These are phyloP conservation scores for Collybia sordida DNA, from an alignment of 768 basidiomycete genomes.

Conservation along the genomic window DNA sequence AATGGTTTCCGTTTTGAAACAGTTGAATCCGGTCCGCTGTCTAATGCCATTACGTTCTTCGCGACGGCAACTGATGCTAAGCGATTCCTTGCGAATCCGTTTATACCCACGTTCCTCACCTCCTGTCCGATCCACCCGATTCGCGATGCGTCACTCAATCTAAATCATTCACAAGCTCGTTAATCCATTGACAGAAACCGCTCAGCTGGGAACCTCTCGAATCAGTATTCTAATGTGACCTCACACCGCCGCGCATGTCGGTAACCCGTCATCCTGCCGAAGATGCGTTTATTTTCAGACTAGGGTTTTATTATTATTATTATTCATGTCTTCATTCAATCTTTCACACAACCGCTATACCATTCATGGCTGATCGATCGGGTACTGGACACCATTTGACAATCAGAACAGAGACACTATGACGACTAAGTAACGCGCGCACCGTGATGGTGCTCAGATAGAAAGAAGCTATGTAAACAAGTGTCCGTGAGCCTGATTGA, in stretches of 20 bases:
- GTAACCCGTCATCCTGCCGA: conserved; percentile 6
- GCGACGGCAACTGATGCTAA: conserved; percentile 20
- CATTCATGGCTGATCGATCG: background rate
- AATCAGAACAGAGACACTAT: too few species aligned
- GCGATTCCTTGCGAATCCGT: conserved; percentile 22
- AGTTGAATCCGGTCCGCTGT: conserved; percentile 11
- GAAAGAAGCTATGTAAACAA: too few species aligned
- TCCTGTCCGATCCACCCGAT: conserved; percentile 18
- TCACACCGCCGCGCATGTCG: conserved; percentile 30
- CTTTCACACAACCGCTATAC: background rate
- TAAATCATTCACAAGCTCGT: conserved; percentile 8
- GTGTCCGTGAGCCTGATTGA: too few species aligned
- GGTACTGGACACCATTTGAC: background rate
- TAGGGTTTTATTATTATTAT: background rate
- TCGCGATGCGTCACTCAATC: conserved; percentile 13
- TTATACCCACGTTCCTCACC: conserved; percentile 17
- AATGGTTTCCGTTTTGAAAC: conserved; percentile 12
- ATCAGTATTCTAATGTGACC: conserved; percentile 14
- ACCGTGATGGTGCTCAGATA: too few species aligned
- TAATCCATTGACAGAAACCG: conserved; percentile 37
- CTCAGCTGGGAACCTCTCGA: conserved; percentile 29
- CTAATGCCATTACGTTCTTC: conserved; percentile 16
- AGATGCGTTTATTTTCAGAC: background rate
- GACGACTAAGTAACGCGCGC: too few species aligned
- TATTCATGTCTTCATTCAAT: background rate